These are phyloP conservation scores for Fusarium mangiferae DNA, from an alignment of 2,329 filamentous ascomycete genomes.

Conservation along the genomic window DNA sequence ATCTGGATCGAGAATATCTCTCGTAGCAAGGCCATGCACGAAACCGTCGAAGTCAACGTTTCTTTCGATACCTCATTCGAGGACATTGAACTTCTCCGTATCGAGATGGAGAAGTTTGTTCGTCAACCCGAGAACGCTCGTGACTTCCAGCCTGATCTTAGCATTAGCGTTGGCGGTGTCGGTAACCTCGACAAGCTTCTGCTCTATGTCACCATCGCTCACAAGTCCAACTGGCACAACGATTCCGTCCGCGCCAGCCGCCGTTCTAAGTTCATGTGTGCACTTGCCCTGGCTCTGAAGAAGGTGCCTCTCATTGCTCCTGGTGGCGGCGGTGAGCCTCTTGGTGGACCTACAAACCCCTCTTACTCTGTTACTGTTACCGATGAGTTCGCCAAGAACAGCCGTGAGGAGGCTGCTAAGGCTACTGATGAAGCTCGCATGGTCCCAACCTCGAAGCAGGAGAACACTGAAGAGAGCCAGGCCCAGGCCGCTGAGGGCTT, in stretches of 20 bases:
- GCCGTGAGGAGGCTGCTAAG: slow-evolving; percentile 68
- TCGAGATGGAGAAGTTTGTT: slow-evolving; percentile 88
- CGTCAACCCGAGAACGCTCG: slow-evolving; percentile 84
- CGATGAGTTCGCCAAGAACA: slow-evolving; percentile 72
- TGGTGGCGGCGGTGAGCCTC: slow-evolving; percentile 72
- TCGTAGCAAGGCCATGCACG: slow-evolving; percentile 91
- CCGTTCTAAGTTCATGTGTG: slow-evolving; percentile 97
- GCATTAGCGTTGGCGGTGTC: slow-evolving; percentile 80
- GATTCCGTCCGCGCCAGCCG: slow-evolving; percentile 82
- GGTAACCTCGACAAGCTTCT: slow-evolving; percentile 89
- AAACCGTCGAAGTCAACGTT: slow-evolving; percentile 81
- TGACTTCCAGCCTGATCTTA: slow-evolving; percentile 89
- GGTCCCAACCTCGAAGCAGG: slow-evolving; percentile 59
- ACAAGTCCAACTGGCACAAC: slow-evolving; percentile 95
- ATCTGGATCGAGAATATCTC: slow-evolving; percentile 96
- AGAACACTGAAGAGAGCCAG: slow-evolving; percentile 51
- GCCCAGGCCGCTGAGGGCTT: slow-evolving; percentile 57
- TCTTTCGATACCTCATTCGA: slow-evolving; percentile 89
- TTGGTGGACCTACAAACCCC: slow-evolving; percentile 78
- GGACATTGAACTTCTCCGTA: slow-evolving; percentile 84
- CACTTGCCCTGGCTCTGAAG: slow-evolving; percentile 84
- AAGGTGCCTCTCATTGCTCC: slow-evolving; percentile 88
- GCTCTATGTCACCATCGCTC: slow-evolving; percentile 83
- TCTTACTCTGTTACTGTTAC: slow-evolving; percentile 81
- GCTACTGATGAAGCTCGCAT: slow-evolving; percentile 74